Evolutionary conservation across 441 rosid genomes (phyloP).

Genomic region (Populus hybrid): DNA sequence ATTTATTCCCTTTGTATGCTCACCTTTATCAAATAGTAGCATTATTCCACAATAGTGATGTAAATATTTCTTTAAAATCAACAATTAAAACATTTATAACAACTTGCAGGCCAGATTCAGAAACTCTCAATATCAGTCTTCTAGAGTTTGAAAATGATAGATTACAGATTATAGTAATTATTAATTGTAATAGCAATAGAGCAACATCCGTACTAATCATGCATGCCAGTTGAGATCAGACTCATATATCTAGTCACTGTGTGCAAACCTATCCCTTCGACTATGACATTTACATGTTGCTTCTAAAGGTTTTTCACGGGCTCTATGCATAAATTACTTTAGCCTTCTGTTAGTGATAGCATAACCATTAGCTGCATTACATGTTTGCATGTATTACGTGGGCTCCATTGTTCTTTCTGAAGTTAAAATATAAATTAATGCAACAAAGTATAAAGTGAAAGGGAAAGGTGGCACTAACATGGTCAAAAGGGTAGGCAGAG

Average conservation of each 20-base stretch:
- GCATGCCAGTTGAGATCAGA: slow-evolving; percentile 17
- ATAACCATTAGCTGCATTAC: slow-evolving; percentile 34
- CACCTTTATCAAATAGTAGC: slow-evolving; percentile 8
- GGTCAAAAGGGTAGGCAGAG: slow-evolving; percentile 49
- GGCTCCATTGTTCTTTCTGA: slow-evolving; percentile 3
- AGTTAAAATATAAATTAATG: not conserved
- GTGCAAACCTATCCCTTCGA: slow-evolving; percentile 23
- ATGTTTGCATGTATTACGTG: slow-evolving; percentile 46
- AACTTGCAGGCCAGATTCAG: not conserved
- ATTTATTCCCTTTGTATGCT: slow-evolving; percentile 21
- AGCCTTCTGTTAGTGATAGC: slow-evolving; percentile 8
- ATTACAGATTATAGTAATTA: not conserved
- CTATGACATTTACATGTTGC: slow-evolving; percentile 12
- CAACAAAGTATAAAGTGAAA: slow-evolving; percentile 19
- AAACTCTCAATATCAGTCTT: slow-evolving; percentile 10
- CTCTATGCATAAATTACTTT: slow-evolving; percentile 19
- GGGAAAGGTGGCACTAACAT: slow-evolving; percentile 46
- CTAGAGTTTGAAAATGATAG: not conserved
- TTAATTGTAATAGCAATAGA: not conserved
- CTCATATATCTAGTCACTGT: slow-evolving; percentile 21
- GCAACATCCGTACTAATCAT: slow-evolving; percentile 7
- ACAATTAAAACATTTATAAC: not conserved
- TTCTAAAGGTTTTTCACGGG: slow-evolving; percentile 11
- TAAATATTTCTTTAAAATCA: not conserved
- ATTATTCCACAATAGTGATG: slow-evolving; percentile 14